Evolutionary conservation across 1,284 basidiomycete genomes (phyloP).

Genomic region (Microbotryum scabiosae): DNA sequence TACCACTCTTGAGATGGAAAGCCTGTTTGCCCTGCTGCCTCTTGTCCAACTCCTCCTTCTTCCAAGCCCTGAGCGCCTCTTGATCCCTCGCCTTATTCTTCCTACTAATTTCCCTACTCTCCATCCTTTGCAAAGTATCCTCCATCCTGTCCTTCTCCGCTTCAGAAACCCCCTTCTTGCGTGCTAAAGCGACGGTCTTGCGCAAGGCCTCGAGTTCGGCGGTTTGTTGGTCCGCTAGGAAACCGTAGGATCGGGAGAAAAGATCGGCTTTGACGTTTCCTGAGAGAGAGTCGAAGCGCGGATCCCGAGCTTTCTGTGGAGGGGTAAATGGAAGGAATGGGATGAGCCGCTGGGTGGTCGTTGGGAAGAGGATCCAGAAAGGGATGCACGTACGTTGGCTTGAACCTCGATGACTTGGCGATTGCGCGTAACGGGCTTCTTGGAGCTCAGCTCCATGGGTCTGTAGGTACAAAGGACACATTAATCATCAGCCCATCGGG

Average conservation of each 20-base stretch:
- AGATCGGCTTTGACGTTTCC: slow-evolving; percentile 62
- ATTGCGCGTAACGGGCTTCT: slow-evolving; percentile 70
- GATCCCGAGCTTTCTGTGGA: slow-evolving; percentile 67
- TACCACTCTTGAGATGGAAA: slow-evolving; percentile 83
- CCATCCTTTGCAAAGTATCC: slow-evolving; percentile 56
- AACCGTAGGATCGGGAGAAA: slow-evolving; percentile 68
- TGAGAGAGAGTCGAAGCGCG: slow-evolving; percentile 68
- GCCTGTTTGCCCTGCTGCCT: slow-evolving; percentile 64
- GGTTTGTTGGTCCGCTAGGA: slow-evolving; percentile 61
- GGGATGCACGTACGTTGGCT: slow-evolving; percentile 15
- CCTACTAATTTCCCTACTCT: slow-evolving; percentile 51
- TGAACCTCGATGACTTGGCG: slow-evolving; percentile 40
- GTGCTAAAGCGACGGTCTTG: slow-evolving; percentile 57
- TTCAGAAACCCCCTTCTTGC: slow-evolving; percentile 58
- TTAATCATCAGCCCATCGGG: neutral
- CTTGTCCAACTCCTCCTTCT: slow-evolving; percentile 65
- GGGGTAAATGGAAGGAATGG: neutral
- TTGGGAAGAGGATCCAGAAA: no score
- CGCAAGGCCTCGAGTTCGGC: slow-evolving; percentile 58
- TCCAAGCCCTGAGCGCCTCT: slow-evolving; percentile 53
- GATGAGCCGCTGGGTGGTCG: neutral
- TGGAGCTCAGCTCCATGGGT: slow-evolving; percentile 74
- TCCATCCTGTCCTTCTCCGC: slow-evolving; percentile 70
- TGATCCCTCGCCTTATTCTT: slow-evolving; percentile 47
- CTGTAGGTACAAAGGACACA: slow-evolving; percentile 42